Base-by-base conservation (phyloP, 345 rosid species). In the Capsella bursapastoris region DNA sequence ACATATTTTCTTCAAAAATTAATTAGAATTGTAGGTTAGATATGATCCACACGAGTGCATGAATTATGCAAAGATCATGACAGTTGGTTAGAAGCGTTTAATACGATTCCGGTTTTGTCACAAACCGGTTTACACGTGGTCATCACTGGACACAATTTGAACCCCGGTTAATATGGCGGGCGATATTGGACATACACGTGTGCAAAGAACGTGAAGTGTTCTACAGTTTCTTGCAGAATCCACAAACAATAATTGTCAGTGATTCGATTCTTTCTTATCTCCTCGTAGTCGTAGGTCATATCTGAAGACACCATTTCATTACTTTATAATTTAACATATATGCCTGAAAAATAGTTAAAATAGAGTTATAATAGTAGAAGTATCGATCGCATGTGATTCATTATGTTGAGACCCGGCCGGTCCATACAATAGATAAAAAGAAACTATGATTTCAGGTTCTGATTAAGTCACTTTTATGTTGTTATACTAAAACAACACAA, bases 171-270 rank as follows among this genome's bases (percentile, higher is more conserved):
- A 62, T 45, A 5, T 34, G 75, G 74, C 79, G 79, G 55, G 15
- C 49, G 37, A 69, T 62, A 47, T 5, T 69, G 65, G 52, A 25
- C 65, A 53, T 48, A 69, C 79, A 76, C 74, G 74, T 76, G 75
- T 68, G 69, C 51, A n/a, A 8, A 53, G 70, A 75, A 75, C 79
- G 79, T 75, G 79, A 69, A 52, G 41, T 32, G 74, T 47, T 61
- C 70, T 60, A 0, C 56, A 43, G 11, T 61, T 43, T 28, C 40
- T 32, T 9, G 43, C 48, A 60, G 68, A 32, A 68, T 75, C 79
- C 79, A 68, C 11, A 60, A 43, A 61, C 43, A 75, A 51, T 68
- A 61, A 37, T 68, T 43, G 73, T 75, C 41, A 43, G 7, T 61
- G 49, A 75, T 75, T 61, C 57, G 69, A 68, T 60, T 75, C 64